Evolutionary conservation across 305 asterid genomes (phyloP), one percentile per base, ranked within the genome.

Genomic region (Petunia hybrid): DNA sequence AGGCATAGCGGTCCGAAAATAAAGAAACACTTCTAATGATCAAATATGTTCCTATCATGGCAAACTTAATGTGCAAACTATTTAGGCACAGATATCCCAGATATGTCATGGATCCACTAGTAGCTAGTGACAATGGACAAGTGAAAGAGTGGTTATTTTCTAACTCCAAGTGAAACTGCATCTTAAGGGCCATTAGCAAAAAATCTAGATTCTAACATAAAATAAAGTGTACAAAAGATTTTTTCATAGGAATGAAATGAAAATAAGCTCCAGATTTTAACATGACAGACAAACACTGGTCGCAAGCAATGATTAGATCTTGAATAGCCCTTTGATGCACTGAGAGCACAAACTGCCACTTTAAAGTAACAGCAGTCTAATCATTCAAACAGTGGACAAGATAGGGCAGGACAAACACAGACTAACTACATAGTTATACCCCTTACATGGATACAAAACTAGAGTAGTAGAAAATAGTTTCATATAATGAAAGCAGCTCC

Each of bases 91-190:
- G 7, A 51, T 46, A 38, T 53, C 64, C 36, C 62, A 12, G 45
- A 51, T 73, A 35, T 35, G 6, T 73, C 63, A 51, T 73, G 6
- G 6, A 35, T 73, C 36, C 5, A 73, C 63, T 46, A 51, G 36
- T 53, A 48, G 9, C 63, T 48, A 51, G 9, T 8, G 14, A 73
- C 63, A 73, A 73, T 45, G 35, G 43, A 73, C 63, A 73, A 73
- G 63, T 51, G 43, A 73, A 35, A 39, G 8, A 74, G 3, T 48
- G 31, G 31, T 48, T 8, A 8, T 48, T 48, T 48, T 2, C 13
- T 3, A 48, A 48, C 56, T 8, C 10, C 3, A 48, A 48, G 56
- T 48, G 56, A 48, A 48, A 48, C 10, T 48, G 56, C 4, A 48
- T 48, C 56, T 8, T 9, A 48, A 48, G 55, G 55, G 10, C 55